Evolutionary conservation across 331 rosid species (phyloP).

Genomic region (Malus hybrid): DNA sequence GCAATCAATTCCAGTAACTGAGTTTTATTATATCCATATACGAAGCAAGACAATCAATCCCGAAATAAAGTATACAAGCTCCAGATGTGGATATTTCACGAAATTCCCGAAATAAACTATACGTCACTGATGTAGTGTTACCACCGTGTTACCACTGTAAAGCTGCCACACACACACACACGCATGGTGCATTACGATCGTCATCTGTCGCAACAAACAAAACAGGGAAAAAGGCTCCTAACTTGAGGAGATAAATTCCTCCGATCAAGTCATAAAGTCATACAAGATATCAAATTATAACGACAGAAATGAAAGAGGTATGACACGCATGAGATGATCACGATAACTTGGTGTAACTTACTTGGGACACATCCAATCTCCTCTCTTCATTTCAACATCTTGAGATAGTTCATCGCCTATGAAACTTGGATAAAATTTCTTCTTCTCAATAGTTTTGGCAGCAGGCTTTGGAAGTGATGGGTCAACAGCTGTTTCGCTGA

Average conservation of each 20-base stretch:
- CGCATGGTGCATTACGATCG: not conserved
- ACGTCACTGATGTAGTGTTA: not conserved
- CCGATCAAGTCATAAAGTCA: not conserved
- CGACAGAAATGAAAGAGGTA: not conserved
- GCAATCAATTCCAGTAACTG: not conserved
- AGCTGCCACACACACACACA: not conserved
- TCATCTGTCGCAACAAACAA: not conserved
- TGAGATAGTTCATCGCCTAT: slow-evolving; percentile 16
- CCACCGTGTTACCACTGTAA: not conserved
- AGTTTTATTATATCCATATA: not conserved
- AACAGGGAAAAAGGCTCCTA: not conserved
- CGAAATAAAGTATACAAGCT: not conserved
- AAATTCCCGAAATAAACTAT: not conserved
- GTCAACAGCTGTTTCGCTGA: slow-evolving; percentile 54
- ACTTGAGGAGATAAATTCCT: not conserved
- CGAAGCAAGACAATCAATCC: not conserved
- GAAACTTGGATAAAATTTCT: slow-evolving; percentile 19
- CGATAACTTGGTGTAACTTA: slow-evolving; percentile 32
- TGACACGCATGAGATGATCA: not conserved
- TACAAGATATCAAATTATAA: not conserved
- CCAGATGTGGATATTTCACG: not conserved
- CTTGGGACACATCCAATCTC: slow-evolving; percentile 90
- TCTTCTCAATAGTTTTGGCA: slow-evolving; percentile 7
- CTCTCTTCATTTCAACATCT: slow-evolving; percentile 56
- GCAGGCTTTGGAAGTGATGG: slow-evolving; percentile 39